Evolutionary conservation across 306 rosid genomes (phyloP).

Genomic region (Prunus kanzakura): DNA sequence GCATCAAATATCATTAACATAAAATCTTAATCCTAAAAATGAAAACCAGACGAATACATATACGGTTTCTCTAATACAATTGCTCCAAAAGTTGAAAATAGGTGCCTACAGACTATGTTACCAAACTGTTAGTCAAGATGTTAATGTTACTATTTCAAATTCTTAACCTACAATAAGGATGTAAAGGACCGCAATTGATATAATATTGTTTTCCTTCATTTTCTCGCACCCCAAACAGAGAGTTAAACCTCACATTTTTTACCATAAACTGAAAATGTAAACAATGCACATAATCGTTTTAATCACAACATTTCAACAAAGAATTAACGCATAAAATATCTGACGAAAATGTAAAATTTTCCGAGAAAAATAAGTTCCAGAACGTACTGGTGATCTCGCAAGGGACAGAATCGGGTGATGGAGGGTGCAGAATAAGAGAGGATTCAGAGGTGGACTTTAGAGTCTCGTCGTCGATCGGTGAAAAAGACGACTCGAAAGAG

Average conservation of each 20-base stretch:
- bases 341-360: not conserved
- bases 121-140: not conserved
- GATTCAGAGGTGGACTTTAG: constrained; percentile 23
- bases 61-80: not conserved
- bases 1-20: not conserved
- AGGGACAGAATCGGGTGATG: constrained; percentile 58
- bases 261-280: not conserved
- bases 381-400: constrained; percentile 76
- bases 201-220: not conserved
- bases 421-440: constrained; percentile 54
- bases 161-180: not conserved
- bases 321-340: not conserved
- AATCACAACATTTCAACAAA: not conserved
- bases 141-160: not conserved
- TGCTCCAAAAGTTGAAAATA: not conserved
- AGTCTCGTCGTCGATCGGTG: constrained; percentile 29
- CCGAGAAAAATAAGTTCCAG: not conserved
- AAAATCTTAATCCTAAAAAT: not conserved
- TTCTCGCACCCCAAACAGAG: not conserved
- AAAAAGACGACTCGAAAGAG: constrained; percentile 53
- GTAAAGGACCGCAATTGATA: not conserved
- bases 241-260: not conserved
- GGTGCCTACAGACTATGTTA: not conserved
- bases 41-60: not conserved
- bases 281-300: not conserved